These are phyloP conservation scores for Torulaspora pretoriensis DNA, from an alignment of 1,139 yeast species.

Conservation along the genomic window DNA sequence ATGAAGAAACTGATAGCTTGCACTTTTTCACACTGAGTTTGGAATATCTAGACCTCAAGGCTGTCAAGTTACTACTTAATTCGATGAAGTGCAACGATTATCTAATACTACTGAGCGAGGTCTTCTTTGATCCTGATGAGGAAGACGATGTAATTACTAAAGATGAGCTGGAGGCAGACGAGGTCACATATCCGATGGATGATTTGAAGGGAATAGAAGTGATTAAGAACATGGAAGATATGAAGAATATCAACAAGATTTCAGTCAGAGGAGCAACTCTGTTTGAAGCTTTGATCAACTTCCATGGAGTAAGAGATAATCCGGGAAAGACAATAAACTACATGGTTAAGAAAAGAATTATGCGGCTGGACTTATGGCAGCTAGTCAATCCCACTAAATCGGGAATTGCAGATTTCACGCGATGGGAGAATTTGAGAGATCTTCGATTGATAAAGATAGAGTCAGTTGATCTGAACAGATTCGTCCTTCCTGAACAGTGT, in stretches of 20 bases:
- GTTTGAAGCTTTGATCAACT: conserved; percentile 28
- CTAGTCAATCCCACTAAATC: conserved; percentile 14
- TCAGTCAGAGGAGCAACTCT: conserved; percentile 22
- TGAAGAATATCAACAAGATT: conserved; percentile 24
- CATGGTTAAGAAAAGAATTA: conserved; percentile 23
- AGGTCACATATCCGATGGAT: conserved; percentile 7
- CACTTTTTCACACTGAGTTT: conserved; percentile 18
- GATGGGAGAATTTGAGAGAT: conserved; percentile 29
- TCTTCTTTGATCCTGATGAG: conserved; percentile 20
- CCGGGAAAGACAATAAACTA: conserved; percentile 31
- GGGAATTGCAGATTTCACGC: conserved; percentile 27
- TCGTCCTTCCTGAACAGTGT: conserved; percentile 26
- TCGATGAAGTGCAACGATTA: conserved; percentile 17
- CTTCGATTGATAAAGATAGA: conserved; percentile 19
- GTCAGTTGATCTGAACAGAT: conserved; percentile 24
- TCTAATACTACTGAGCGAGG: conserved; percentile 16
- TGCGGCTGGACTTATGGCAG: conserved; percentile 18
- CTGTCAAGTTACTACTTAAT: conserved; percentile 9
- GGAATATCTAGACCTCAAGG: conserved; percentile 14
- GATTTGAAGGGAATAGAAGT: conserved; percentile 15
- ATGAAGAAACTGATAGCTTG: conserved; percentile 1
- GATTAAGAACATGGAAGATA: conserved; percentile 20
- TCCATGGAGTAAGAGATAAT: conserved; percentile 33
- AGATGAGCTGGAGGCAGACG: conserved; percentile 4
- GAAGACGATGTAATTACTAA: conserved; percentile 2